Evolutionary conservation across 1,284 basidiomycete species (phyloP).

Genomic region (Peniophora sp.): DNA sequence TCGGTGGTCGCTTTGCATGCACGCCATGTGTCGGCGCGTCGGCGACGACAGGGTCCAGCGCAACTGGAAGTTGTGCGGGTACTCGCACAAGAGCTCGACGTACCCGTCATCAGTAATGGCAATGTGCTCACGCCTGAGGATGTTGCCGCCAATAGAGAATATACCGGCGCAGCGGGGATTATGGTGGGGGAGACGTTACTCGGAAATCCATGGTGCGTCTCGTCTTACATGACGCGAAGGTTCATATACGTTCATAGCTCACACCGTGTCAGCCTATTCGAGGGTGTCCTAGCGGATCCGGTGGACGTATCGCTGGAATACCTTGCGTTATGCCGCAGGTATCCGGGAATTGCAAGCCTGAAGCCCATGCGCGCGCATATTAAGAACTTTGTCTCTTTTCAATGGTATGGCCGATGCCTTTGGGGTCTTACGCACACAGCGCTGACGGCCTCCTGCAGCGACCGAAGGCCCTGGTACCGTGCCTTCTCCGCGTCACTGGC

Average conservation of each 20-base stretch:
- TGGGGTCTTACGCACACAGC: not conserved
- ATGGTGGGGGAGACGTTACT: slow-evolving; percentile 74
- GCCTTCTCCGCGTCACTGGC: slow-evolving; percentile 6
- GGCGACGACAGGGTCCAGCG: slow-evolving; percentile 60
- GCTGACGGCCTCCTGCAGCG: not conserved
- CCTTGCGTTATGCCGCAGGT: slow-evolving; percentile 42
- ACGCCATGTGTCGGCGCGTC: slow-evolving; percentile 57
- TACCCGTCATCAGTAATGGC: slow-evolving; percentile 69
- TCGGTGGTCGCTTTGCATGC: slow-evolving; percentile 67
- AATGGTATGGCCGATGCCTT: slow-evolving; percentile 37
- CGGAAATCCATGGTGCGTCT: slow-evolving; percentile 56
- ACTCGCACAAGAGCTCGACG: slow-evolving; percentile 39
- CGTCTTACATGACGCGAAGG: not conserved
- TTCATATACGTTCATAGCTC: not conserved
- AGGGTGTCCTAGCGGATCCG: slow-evolving; percentile 44
- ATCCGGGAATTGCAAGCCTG: slow-evolving; percentile 39
- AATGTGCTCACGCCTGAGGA: slow-evolving; percentile 60
- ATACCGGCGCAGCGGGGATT: slow-evolving; percentile 62
- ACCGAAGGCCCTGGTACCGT: slow-evolving; percentile 10
- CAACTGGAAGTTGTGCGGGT: slow-evolving; percentile 50
- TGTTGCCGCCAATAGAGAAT: slow-evolving; percentile 40
- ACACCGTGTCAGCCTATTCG: slow-evolving; percentile 39
- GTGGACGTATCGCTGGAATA: slow-evolving; percentile 58
- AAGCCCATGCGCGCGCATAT: slow-evolving; percentile 48
- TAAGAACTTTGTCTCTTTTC: slow-evolving; percentile 52